These are phyloP conservation scores for Fusarium torreyae DNA, from an alignment of 2,329 filamentous ascomycete genomes.

Conservation along the genomic window DNA sequence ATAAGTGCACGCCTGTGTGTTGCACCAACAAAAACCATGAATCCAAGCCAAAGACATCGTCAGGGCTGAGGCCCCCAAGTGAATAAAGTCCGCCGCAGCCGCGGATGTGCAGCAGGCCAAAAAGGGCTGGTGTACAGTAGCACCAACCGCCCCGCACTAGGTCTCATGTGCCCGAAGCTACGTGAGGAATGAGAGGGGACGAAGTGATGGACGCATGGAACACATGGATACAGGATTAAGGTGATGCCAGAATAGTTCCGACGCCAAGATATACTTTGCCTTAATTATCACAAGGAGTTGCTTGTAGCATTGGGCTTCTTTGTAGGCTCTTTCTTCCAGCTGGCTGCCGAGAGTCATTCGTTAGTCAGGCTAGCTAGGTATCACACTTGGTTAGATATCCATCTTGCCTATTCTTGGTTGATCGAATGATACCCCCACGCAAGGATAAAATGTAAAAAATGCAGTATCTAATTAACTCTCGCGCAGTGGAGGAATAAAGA, in stretches of 20 bases:
- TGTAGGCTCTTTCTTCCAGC: no score
- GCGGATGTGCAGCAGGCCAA: slow-evolving; percentile 28
- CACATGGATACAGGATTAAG: slow-evolving; percentile 8
- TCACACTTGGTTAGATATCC: background rate
- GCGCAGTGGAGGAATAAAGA: slow-evolving; percentile 8
- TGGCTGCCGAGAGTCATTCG: background rate
- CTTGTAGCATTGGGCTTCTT: slow-evolving; percentile 2
- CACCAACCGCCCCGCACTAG: slow-evolving; percentile 33
- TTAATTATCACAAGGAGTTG: slow-evolving; percentile 2
- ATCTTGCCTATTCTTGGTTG: background rate
- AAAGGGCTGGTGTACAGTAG: slow-evolving; percentile 26
- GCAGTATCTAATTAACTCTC: background rate
- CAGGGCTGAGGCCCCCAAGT: slow-evolving; percentile 36
- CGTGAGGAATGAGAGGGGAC: slow-evolving; percentile 10
- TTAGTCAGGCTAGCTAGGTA: background rate
- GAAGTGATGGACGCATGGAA: slow-evolving; percentile 23
- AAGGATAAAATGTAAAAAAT: slow-evolving; percentile 15
- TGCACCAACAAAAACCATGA: slow-evolving; percentile 5
- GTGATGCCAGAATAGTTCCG: slow-evolving; percentile 11
- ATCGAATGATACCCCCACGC: slow-evolving; percentile 24
- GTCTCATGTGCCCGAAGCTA: slow-evolving; percentile 18
- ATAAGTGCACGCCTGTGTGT: slow-evolving; percentile 21
- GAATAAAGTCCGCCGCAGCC: slow-evolving; percentile 29
- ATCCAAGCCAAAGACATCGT: slow-evolving; percentile 4
- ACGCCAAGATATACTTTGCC: slow-evolving; percentile 2